phyloP scores from a whole-genome alignment of 2,329 filamentous ascomycete species.

The Tolypocladium ophioglossoides region DNA sequence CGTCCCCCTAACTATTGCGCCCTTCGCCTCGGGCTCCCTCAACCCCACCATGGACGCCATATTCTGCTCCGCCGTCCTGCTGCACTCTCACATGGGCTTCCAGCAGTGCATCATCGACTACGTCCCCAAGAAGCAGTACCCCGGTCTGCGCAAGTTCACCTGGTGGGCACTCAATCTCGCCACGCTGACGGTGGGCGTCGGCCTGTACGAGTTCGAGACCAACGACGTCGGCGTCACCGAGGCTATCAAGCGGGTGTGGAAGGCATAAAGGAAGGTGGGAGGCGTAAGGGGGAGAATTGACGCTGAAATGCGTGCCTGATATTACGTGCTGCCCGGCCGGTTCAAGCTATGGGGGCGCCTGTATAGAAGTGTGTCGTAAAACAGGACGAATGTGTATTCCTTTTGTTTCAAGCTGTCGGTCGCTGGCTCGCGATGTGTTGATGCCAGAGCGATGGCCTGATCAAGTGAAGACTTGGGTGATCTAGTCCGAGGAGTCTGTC shows the following conservation, averaged over 20 bases:
- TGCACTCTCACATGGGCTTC: slow-evolving; percentile 96
- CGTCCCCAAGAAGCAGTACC: slow-evolving; percentile 62
- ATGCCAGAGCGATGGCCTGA: neutral
- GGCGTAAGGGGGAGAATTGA: neutral
- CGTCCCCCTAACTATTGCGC: slow-evolving; percentile 77
- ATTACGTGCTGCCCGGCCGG: neutral
- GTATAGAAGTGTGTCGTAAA: slow-evolving; percentile 9
- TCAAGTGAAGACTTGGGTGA: neutral
- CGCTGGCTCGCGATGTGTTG: neutral
- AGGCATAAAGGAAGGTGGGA: slow-evolving; percentile 41
- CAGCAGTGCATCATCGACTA: slow-evolving; percentile 88
- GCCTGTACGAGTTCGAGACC: slow-evolving; percentile 97
- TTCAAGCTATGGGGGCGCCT: slow-evolving; percentile 1
- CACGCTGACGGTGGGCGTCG: slow-evolving; percentile 73
- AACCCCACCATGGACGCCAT: slow-evolving; percentile 83
- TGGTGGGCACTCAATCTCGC: slow-evolving; percentile 70
- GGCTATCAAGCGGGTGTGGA: slow-evolving; percentile 82
- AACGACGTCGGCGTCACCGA: slow-evolving; percentile 94
- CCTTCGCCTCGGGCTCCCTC: slow-evolving; percentile 83
- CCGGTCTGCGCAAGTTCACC: slow-evolving; percentile 53
- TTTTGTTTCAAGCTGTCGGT: slow-evolving; percentile 1
- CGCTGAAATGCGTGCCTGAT: neutral
- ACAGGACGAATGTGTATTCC: slow-evolving; percentile 5
- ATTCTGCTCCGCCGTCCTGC: slow-evolving; percentile 69
- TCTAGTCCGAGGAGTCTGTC: no score